Conservation (phyloP, 1,139 yeast species). For the Saccharomyces pastorianus region DNA sequence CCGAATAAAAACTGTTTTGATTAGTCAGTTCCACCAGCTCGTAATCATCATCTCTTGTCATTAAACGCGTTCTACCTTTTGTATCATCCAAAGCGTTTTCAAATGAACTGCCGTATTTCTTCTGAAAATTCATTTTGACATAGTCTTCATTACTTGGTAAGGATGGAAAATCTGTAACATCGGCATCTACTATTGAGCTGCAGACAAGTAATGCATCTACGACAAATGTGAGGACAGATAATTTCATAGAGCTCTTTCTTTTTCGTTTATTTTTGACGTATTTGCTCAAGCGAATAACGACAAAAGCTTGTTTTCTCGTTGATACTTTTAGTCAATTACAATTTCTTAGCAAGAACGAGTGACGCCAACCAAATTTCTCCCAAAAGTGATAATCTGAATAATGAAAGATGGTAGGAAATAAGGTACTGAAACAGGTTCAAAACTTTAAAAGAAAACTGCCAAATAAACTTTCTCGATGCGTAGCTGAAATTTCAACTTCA, state of each 20-base stretch:
- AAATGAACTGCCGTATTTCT: background rate
- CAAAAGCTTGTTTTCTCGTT: background rate
- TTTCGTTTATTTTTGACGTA: background rate
- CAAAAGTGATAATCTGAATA: background rate
- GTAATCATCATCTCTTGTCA: slow-evolving; percentile 12
- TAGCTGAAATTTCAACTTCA: background rate
- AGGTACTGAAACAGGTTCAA: background rate
- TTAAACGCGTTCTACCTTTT: slow-evolving; percentile 1
- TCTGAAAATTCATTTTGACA: background rate
- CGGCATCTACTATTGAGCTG: background rate
- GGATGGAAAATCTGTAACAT: background rate
- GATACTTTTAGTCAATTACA: background rate
- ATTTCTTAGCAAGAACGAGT: background rate
- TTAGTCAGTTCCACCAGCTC: slow-evolving; percentile 18
- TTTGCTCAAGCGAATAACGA: background rate
- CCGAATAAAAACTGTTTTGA: slow-evolving; percentile 25
- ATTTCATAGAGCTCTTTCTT: background rate
- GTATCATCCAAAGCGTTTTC: background rate
- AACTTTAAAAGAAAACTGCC: background rate
- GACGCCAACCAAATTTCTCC: background rate
- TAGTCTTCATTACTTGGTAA: background rate
- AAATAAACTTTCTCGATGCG: background rate
- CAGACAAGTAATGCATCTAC: background rate
- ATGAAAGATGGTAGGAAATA: background rate
- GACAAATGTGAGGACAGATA: background rate